These are phyloP conservation scores for Sclerotinia sclerotiorum DNA, from an alignment of 2,329 filamentous ascomycete genomes.

Conservation along the genomic window DNA sequence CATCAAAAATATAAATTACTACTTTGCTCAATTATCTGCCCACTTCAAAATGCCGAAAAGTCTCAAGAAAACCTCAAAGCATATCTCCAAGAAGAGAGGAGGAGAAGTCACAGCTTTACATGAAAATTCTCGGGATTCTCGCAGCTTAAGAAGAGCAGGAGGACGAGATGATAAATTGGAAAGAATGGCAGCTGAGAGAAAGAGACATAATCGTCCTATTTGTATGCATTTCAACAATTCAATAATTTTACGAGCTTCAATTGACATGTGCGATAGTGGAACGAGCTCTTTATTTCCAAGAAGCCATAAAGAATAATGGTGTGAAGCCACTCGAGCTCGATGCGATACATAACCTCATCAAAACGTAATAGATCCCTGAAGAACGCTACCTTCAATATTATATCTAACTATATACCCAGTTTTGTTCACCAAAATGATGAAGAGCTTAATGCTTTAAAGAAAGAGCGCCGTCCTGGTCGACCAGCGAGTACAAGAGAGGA, in stretches of 20 bases:
- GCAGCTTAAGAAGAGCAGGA: slow-evolving; percentile 74
- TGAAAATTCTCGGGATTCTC: slow-evolving; percentile 83
- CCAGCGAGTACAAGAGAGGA: slow-evolving; percentile 78
- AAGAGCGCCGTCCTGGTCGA: slow-evolving; percentile 72
- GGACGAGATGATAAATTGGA: slow-evolving; percentile 80
- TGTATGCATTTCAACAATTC: slow-evolving; percentile 47
- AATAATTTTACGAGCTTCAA: slow-evolving; percentile 5
- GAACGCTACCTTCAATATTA: background rate
- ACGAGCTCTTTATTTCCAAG: slow-evolving; percentile 70
- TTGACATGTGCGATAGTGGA: slow-evolving; percentile 52
- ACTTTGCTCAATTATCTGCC: background rate
- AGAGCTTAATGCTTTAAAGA: slow-evolving; percentile 65
- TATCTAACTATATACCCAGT: slow-evolving; percentile 31
- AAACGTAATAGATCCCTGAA: slow-evolving; percentile 51
- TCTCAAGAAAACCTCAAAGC: slow-evolving; percentile 81
- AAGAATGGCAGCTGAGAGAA: slow-evolving; percentile 66
- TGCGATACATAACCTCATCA: slow-evolving; percentile 61
- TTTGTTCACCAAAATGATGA: slow-evolving; percentile 70
- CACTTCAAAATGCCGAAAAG: slow-evolving; percentile 65
- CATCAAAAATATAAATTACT: background rate
- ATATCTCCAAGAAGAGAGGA: slow-evolving; percentile 83
- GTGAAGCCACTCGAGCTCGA: slow-evolving; percentile 52
- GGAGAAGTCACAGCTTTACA: slow-evolving; percentile 74
- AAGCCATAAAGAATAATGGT: slow-evolving; percentile 55
- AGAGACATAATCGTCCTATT: slow-evolving; percentile 72